These are phyloP conservation scores for Melastoma candidum DNA, from an alignment of 441 rosid genomes.

Conservation along the genomic window DNA sequence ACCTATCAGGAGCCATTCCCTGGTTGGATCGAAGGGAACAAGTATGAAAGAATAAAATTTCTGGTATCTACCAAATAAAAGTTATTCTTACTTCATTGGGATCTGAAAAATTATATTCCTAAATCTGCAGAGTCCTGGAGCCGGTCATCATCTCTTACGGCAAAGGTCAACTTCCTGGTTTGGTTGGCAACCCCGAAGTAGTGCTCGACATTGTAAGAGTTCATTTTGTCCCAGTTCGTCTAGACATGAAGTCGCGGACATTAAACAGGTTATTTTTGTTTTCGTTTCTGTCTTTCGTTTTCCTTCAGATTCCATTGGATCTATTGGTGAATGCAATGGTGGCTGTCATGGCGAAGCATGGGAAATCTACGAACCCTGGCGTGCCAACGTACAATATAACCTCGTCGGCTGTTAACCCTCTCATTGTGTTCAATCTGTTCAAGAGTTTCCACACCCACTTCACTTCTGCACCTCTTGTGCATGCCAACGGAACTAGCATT, in stretches of 20 bases:
- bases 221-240: no score
- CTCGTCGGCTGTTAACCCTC: conserved; percentile 16
- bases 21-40: conserved; percentile 37
- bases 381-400: conserved; percentile 12
- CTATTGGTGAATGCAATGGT: conserved; percentile 14
- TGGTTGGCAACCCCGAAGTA: conserved; percentile 18
- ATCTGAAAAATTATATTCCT: neutral
- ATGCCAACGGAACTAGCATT: conserved; percentile 5
- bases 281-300: neutral
- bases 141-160: conserved; percentile 23
- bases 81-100: no score
- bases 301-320: conserved; percentile 20
- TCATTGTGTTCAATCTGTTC: neutral
- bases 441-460: conserved; percentile 9
- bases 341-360: conserved; percentile 16
- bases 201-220: conserved; percentile 17
- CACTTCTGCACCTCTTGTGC: neutral
- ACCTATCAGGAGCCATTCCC: conserved; percentile 36
- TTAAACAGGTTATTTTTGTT: neutral
- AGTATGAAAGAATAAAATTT: neutral
- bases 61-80: neutral
- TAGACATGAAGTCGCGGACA: neutral
- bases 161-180: conserved; percentile 24
- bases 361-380: neutral
- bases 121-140: conserved; percentile 18